Evolutionary conservation across 169 alveolate species (phyloP).

Genomic region (Fabrea salina): DNA sequence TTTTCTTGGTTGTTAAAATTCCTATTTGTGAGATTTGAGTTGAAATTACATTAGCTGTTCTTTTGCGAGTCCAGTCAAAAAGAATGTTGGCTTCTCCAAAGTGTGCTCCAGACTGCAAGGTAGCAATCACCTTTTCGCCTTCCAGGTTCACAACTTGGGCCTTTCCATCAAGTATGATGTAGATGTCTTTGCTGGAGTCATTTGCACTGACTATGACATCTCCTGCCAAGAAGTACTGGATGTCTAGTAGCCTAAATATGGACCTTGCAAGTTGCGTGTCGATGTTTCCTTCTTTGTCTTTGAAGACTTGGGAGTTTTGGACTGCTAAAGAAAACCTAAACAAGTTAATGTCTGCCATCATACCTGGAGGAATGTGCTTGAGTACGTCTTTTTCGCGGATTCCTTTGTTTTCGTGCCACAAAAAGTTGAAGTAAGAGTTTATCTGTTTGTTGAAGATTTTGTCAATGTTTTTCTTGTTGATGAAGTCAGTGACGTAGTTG

Average conservation of each 20-base stretch:
- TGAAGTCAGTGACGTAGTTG: constrained; percentile 30
- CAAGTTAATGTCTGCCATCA: constrained; percentile 36
- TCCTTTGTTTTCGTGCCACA: constrained; percentile 44
- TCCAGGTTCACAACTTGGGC: constrained; percentile 25
- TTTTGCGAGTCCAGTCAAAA: constrained; percentile 16
- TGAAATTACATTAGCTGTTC: constrained; percentile 46
- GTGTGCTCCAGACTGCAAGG: constrained; percentile 22
- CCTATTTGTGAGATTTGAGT: constrained; percentile 41
- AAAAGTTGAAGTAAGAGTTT: constrained; percentile 40
- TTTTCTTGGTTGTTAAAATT: constrained; percentile 7
- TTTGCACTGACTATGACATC: constrained; percentile 49
- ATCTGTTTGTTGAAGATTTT: not conserved
- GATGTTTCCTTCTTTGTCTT: constrained; percentile 21
- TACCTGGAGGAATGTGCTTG: constrained; percentile 34
- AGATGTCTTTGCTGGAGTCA: constrained; percentile 33
- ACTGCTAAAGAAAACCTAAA: constrained; percentile 39
- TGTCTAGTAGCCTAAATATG: constrained; percentile 25
- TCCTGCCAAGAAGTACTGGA: constrained; percentile 35
- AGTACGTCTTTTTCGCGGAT: constrained; percentile 22
- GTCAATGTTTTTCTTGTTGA: constrained; percentile 29
- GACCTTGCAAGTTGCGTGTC: constrained; percentile 38
- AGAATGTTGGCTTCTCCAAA: constrained; percentile 30
- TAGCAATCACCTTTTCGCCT: not conserved
- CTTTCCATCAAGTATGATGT: constrained; percentile 58
- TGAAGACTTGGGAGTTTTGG: constrained; percentile 37